Evolutionary conservation across 2,329 filamentous ascomycete genomes (phyloP), one percentile per base, ranked within the genome.

Genomic region (Neurospora crassa): DNA sequence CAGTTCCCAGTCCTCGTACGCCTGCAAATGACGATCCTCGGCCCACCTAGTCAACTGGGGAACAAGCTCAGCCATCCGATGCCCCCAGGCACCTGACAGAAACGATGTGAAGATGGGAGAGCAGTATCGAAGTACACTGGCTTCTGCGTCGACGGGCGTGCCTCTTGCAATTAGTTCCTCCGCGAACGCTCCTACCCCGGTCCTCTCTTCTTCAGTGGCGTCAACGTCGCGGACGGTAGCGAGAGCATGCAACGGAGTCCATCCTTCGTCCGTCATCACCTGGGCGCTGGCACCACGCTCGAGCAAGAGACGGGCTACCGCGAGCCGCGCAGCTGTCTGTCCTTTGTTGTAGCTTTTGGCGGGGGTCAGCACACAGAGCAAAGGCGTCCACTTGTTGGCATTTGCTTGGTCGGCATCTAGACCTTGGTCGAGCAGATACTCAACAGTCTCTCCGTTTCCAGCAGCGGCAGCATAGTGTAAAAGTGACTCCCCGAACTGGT

Each of bases 391-490:
- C 67, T 76, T 75, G 63, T 77, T 76, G 11, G 68, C 12, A 71
- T 72, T 79, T 0, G 34, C 41, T 1, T 68, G 59, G 67, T 79
- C 76, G 40, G 77, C 73, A 67, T 77, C 69, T 1, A 76, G 24
- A 40, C 77, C 75, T 3, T 63, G 67, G 24, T 34, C 16, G 1
- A 76, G 67, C 2, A 76, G 72, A 59, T 72, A 76, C 14, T 74
- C 72, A 16, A 79, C 63, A 0, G 74, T 74, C 14, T 76, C 75
- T 24, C 67, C 14, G 1, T 74, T 71, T 12, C 76, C 71, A 0
- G 77, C 77, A 2, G 75, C 76, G 2, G 78, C 78, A 1, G 78
- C 77, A 45, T 73, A 79, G 69, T 79, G 78, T 1, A 80, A 69
- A 1, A 79, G 45, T 1, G 75, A 77, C 70, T 80, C 78, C 2